These are phyloP conservation scores for Pleurotus tuoliensis DNA, from an alignment of 768 basidiomycete genomes.

Conservation along the genomic window DNA sequence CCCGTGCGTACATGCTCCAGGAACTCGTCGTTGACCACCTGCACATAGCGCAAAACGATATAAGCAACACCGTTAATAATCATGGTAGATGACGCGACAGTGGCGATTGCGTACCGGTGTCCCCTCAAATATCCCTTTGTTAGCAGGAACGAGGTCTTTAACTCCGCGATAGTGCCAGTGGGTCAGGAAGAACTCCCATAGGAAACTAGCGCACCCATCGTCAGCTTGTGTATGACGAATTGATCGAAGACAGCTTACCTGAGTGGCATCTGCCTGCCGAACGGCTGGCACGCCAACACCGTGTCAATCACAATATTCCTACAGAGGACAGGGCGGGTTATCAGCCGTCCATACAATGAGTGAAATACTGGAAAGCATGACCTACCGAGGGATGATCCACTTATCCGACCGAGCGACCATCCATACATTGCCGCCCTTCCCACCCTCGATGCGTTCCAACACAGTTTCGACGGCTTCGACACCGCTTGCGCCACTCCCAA, in stretches of 20 bases:
- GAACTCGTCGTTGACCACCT: conserved; percentile 52
- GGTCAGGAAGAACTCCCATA: conserved; percentile 43
- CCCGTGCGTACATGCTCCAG: conserved; percentile 39
- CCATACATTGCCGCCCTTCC: conserved; percentile 26
- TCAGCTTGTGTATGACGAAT: too few relatives aligned
- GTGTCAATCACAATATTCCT: conserved; percentile 45
- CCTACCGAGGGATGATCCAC: conserved; percentile 42
- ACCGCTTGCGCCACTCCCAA: conserved; percentile 49
- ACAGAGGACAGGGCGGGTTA: conserved; percentile 4
- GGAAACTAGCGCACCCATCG: conserved; percentile 25
- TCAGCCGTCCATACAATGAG: not conserved
- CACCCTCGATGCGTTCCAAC: conserved; percentile 17
- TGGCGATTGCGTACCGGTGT: conserved; percentile 31
- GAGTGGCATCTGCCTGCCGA: conserved; percentile 48
- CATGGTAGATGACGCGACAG: too few relatives aligned
- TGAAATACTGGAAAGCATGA: not conserved
- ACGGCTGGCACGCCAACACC: conserved; percentile 44
- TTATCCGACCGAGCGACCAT: conserved; percentile 43
- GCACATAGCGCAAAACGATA: not conserved
- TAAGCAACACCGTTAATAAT: not conserved
- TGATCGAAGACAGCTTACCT: conserved; percentile 22
- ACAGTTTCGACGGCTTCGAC: conserved; percentile 30
- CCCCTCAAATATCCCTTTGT: conserved; percentile 41
- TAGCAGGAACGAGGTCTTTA: conserved; percentile 36
- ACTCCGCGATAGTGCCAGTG: conserved; percentile 42